Percentiles rank a stretch among this genome's conserved stretches.
These are phyloP conservation scores for Oleoguttula mirabilis DNA, from an alignment of 495 filamentous ascomycete genomes.

Conservation along the genomic window DNA sequence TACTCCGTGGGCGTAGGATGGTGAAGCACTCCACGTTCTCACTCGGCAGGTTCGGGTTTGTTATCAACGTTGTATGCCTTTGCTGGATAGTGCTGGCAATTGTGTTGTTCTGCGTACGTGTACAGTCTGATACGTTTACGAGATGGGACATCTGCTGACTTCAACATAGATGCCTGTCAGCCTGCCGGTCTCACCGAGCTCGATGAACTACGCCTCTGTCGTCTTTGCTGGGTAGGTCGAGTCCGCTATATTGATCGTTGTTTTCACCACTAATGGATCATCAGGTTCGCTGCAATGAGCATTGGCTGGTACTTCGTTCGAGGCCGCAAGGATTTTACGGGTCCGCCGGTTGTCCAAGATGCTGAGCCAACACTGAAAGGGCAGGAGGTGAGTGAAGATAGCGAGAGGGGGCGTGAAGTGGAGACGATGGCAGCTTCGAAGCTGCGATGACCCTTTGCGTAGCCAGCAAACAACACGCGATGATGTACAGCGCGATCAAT, in stretches of 20 bases:
- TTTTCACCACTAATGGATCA: not conserved
- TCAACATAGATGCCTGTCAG: conserved; percentile 47
- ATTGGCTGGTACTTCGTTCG: conserved; percentile 28
- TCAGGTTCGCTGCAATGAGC: conserved; percentile 25
- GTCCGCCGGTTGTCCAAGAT: conserved; percentile 27
- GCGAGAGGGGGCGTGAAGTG: not conserved
- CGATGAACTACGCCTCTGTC: conserved; percentile 28
- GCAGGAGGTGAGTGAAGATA: conserved; percentile 1
- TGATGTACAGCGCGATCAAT: too few species aligned
- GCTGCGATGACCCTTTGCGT: too few species aligned
- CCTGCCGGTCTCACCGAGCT: conserved; percentile 35
- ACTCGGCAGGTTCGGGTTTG: conserved; percentile 40
- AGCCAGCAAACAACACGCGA: too few species aligned
- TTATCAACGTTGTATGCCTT: conserved; percentile 40
- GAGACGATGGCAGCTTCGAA: too few species aligned
- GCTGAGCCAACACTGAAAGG: conserved; percentile 18
- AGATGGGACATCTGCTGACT: too few species aligned
- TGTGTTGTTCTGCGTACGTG: conserved; percentile 42
- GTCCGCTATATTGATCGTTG: too few species aligned
- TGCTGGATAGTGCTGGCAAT: conserved; percentile 42
- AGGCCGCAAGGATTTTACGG: conserved; percentile 26
- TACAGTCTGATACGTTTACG: too few species aligned
- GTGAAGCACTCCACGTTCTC: conserved; percentile 39
- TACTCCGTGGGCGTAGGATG: conserved; percentile 38
- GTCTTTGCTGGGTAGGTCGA: conserved; percentile 24